phyloP scores from a whole-genome alignment of 164 flowering plant species.

The Dillenia suffruticosa region DNA sequence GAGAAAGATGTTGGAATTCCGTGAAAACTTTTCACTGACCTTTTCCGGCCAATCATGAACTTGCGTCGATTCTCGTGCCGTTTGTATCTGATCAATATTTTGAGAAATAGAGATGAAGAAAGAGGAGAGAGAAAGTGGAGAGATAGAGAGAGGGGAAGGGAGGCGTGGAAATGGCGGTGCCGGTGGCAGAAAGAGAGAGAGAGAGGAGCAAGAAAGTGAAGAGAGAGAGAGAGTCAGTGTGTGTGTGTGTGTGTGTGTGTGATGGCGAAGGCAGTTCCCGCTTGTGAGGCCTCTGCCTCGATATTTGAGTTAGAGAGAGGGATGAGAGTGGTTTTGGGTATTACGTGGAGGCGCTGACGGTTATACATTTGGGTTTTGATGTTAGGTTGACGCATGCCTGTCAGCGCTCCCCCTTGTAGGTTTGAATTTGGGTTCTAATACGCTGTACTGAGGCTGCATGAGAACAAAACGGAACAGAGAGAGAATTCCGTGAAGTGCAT shows the following conservation, averaged over 20 bases:
- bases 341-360: slow-evolving; percentile 11
- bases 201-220: neutral
- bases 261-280: slow-evolving; percentile 25
- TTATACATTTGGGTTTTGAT: neutral
- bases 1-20: too few relatives aligned
- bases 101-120: too few relatives aligned
- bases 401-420: too few relatives aligned
- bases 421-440: too few relatives aligned
- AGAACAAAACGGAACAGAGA: too few relatives aligned
- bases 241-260: neutral
- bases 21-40: too few relatives aligned
- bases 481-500: too few relatives aligned
- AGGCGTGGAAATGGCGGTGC: neutral
- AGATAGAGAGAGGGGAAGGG: neutral
- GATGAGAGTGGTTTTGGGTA: neutral
- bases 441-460: too few relatives aligned
- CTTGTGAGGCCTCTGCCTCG: slow-evolving; percentile 14
- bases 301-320: slow-evolving; percentile 11
- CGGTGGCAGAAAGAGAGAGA: neutral
- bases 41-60: too few relatives aligned
- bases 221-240: neutral
- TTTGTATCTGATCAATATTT: too few relatives aligned
- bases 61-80: too few relatives aligned
- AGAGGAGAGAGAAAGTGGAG: neutral
- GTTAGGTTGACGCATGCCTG: too few relatives aligned